Conservation (phyloP, 257 asterid species). For the Mentha longifolia region DNA sequence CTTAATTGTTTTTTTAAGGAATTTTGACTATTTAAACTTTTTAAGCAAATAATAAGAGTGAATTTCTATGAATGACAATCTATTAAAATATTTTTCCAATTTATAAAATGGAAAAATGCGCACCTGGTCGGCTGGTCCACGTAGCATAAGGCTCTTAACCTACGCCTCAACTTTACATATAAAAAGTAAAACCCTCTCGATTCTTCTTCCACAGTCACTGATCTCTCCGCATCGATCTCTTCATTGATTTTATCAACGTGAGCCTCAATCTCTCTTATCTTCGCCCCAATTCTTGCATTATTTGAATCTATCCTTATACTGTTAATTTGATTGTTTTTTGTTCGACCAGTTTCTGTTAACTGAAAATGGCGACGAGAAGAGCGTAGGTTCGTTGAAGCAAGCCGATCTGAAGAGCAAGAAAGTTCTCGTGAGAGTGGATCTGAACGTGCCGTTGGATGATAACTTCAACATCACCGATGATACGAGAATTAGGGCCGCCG, state of each 20-base stretch:
- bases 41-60: too few species aligned
- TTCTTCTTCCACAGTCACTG: slow-evolving; percentile 23
- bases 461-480: slow-evolving; percentile 82
- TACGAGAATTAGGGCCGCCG: slow-evolving; percentile 80
- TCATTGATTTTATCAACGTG: slow-evolving; percentile 36
- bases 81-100: too few species aligned
- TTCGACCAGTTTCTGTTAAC: background rate
- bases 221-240: slow-evolving; percentile 25
- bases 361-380: slow-evolving; percentile 79
- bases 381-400: slow-evolving; percentile 79
- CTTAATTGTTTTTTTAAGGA: too few species aligned
- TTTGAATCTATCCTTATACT: background rate
- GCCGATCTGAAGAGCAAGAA: slow-evolving; percentile 86
- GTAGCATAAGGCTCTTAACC: slow-evolving; percentile 22
- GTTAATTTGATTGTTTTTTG: background rate
- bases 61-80: too few species aligned
- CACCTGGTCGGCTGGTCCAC: slow-evolving; percentile 20
- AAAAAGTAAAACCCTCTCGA: slow-evolving; percentile 18
- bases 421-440: slow-evolving; percentile 84
- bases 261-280: slow-evolving; percentile 19
- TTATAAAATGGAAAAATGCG: slow-evolving; percentile 15
- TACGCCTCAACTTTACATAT: slow-evolving; percentile 29
- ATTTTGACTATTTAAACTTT: too few species aligned
- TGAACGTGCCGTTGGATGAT: slow-evolving; percentile 90
- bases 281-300: background rate